Conservation (phyloP, 2,329 filamentous ascomycete species). For the Phaeophleospora eucalypticola region DNA sequence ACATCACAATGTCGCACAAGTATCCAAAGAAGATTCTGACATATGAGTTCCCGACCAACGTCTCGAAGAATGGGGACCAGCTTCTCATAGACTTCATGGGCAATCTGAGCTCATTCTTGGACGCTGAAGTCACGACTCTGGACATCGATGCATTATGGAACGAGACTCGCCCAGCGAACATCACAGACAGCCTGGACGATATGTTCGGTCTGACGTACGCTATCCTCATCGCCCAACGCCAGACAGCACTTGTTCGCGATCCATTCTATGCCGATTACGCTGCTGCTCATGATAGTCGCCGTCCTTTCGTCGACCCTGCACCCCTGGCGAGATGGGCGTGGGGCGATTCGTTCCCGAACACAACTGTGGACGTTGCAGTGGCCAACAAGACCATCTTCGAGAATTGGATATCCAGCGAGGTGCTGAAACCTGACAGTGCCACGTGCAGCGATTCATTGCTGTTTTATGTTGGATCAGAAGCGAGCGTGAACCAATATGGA, state of each 20-base stretch:
- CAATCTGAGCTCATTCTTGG: conserved; percentile 42
- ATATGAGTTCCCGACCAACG: conserved; percentile 40
- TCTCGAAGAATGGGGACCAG: conserved; percentile 35
- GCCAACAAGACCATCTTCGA: conserved; percentile 49
- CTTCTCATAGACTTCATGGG: conserved; percentile 41
- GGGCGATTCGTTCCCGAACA: conserved; percentile 39
- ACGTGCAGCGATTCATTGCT: conserved; percentile 50
- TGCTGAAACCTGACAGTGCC: conserved; percentile 40
- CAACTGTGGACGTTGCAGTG: conserved; percentile 41
- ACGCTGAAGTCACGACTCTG: conserved; percentile 35
- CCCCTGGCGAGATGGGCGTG: conserved; percentile 48
- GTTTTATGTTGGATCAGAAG: conserved; percentile 46
- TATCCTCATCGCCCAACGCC: conserved; percentile 46
- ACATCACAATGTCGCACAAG: conserved; percentile 40
- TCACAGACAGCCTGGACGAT: conserved; percentile 31
- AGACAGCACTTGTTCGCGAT: conserved; percentile 43
- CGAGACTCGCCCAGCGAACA: conserved; percentile 30
- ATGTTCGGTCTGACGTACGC: conserved; percentile 46
- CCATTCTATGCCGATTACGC: conserved; percentile 51
- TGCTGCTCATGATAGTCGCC: conserved; percentile 41
- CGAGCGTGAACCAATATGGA: conserved; percentile 40
- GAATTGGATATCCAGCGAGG: conserved; percentile 46
- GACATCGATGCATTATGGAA: conserved; percentile 37
- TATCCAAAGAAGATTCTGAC: conserved; percentile 44
- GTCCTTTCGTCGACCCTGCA: conserved; percentile 49